phyloP scores from a whole-genome alignment of 2,329 filamentous ascomycete genomes.

The Apiospora arundinis region DNA sequence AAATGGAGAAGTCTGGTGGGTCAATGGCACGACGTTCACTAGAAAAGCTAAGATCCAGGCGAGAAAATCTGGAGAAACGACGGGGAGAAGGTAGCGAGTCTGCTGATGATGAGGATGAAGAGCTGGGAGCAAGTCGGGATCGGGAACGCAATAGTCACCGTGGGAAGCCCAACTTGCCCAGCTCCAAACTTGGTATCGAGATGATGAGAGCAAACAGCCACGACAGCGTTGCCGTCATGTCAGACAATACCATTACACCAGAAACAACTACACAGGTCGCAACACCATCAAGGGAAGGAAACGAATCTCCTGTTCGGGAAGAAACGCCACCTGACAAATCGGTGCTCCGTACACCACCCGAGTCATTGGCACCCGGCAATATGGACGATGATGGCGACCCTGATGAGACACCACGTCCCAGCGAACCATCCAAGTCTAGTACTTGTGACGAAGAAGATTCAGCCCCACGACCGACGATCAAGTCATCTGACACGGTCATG shows the following conservation, averaged over 20 bases:
- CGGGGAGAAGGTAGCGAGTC: slow-evolving; percentile 80
- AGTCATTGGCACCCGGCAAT: slow-evolving; percentile 32
- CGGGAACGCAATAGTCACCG: slow-evolving; percentile 40
- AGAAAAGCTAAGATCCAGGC: slow-evolving; percentile 77
- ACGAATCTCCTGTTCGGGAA: slow-evolving; percentile 35
- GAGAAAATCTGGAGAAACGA: slow-evolving; percentile 76
- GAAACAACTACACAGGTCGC: slow-evolving; percentile 61
- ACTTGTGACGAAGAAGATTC: slow-evolving; percentile 46
- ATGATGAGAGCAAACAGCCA: slow-evolving; percentile 98
- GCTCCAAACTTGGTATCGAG: slow-evolving; percentile 90
- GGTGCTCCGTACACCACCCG: slow-evolving; percentile 38
- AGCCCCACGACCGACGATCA: slow-evolving; percentile 46
- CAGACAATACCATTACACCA: slow-evolving; percentile 51
- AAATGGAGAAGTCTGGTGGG: slow-evolving; percentile 58
- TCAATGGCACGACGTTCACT: slow-evolving; percentile 66
- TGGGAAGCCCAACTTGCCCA: slow-evolving; percentile 66
- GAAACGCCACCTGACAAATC: slow-evolving; percentile 29
- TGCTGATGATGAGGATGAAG: slow-evolving; percentile 94
- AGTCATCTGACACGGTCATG: slow-evolving; percentile 23
- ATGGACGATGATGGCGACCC: slow-evolving; percentile 33
- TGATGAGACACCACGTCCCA: slow-evolving; percentile 54
- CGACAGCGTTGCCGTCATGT: slow-evolving; percentile 71
- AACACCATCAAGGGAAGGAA: slow-evolving; percentile 53
- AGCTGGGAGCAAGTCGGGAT: slow-evolving; percentile 66
- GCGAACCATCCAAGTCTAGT: slow-evolving; percentile 29